Conservation (phyloP, 768 basidiomycete genomes). For the Rhodocollybia butyracea region DNA sequence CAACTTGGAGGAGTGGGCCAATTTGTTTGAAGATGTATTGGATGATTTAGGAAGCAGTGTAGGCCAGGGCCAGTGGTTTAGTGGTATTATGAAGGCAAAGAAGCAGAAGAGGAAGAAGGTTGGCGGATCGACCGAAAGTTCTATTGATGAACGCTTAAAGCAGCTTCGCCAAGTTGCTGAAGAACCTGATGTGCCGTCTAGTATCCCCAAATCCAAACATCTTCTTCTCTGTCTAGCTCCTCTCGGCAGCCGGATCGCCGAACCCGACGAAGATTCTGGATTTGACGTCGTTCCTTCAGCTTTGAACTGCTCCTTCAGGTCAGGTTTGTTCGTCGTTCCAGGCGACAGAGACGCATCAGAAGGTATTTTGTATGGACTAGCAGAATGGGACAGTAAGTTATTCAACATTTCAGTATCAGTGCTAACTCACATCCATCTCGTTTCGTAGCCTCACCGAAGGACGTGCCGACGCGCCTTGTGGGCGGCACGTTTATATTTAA, state of each 20-base stretch:
- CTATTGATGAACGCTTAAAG: slow-evolving; percentile 16
- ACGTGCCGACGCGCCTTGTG: slow-evolving; percentile 36
- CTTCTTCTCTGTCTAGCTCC: slow-evolving; percentile 51
- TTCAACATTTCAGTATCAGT: neutral
- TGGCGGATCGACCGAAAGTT: neutral
- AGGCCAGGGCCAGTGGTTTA: slow-evolving; percentile 42
- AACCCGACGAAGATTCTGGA: slow-evolving; percentile 35
- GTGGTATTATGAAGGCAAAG: slow-evolving; percentile 36
- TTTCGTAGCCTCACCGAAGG: slow-evolving; percentile 5
- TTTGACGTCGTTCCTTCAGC: slow-evolving; percentile 35
- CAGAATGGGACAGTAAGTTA: slow-evolving; percentile 12
- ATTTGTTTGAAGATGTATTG: slow-evolving; percentile 42
- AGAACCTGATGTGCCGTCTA: slow-evolving; percentile 25
- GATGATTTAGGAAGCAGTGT: slow-evolving; percentile 42
- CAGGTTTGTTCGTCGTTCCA: slow-evolving; percentile 9
- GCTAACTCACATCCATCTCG: neutral
- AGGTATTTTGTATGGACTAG: slow-evolving; percentile 8
- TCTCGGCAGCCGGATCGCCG: slow-evolving; percentile 24
- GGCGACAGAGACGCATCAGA: slow-evolving; percentile 10
- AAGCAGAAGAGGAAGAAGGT: slow-evolving; percentile 17
- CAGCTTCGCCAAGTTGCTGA: slow-evolving; percentile 17
- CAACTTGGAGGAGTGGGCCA: slow-evolving; percentile 39
- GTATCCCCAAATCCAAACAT: slow-evolving; percentile 32
- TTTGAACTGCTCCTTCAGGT: slow-evolving; percentile 2
- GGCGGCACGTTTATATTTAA: slow-evolving; percentile 62